Evolutionary conservation across 257 asterid species (phyloP).

Genomic region (Solanum dulcamara): DNA sequence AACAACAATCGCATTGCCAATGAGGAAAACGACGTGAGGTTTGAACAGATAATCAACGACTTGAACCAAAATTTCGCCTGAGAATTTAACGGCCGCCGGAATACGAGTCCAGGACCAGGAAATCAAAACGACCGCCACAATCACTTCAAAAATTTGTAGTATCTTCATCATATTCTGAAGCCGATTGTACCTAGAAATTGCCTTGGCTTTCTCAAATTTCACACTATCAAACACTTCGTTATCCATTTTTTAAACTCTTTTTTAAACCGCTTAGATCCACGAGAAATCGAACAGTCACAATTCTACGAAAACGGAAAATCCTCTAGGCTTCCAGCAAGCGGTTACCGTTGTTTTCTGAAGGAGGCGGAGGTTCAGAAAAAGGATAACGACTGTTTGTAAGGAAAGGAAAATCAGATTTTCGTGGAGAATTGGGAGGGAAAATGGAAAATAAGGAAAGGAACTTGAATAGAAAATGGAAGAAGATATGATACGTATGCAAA

Average conservation of each 20-base stretch:
- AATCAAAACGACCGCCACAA: constrained; percentile 29
- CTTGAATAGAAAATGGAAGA: not conserved
- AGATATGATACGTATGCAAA: constrained; percentile 3
- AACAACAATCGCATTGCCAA: constrained; percentile 59
- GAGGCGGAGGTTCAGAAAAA: not conserved
- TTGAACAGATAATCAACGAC: constrained; percentile 28
- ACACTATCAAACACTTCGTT: constrained; percentile 10
- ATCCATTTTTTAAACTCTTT: constrained; percentile 11
- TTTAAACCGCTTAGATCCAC: not conserved
- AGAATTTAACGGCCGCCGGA: constrained; percentile 21
- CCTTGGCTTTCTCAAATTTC: constrained; percentile 22
- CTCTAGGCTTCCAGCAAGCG: not conserved
- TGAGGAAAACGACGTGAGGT: constrained; percentile 68
- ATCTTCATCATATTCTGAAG: constrained; percentile 26
- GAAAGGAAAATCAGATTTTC: not conserved
- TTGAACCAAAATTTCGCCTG: constrained; percentile 6
- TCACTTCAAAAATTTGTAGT: constrained; percentile 33
- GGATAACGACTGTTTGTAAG: not conserved
- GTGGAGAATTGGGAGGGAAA: not conserved
- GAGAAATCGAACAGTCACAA: not conserved
- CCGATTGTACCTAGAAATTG: constrained; percentile 33
- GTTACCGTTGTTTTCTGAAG: not conserved
- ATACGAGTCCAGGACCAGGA: constrained; percentile 62
- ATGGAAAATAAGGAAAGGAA: not conserved
- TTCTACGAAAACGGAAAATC: not conserved